Conservation (phyloP, 2,329 filamentous ascomycete species). For the Phialophora expanda region DNA sequence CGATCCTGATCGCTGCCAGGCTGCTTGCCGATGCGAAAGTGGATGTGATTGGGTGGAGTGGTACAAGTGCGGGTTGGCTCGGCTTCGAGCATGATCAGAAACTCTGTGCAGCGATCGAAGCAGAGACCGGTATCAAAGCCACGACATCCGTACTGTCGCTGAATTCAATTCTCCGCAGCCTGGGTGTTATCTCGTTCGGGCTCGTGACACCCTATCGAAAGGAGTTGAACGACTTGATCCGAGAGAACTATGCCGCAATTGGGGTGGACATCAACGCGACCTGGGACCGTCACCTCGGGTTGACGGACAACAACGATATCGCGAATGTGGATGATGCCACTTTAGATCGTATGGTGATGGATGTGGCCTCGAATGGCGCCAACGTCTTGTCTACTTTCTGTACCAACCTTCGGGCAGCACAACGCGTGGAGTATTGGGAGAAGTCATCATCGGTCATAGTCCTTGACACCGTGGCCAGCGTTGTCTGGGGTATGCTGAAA, state of each 20-base stretch:
- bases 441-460: slow-evolving; percentile 43
- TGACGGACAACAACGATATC: slow-evolving; percentile 49
- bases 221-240: slow-evolving; percentile 50
- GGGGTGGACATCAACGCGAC: slow-evolving; percentile 15
- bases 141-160: slow-evolving; percentile 52
- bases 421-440: slow-evolving; percentile 50
- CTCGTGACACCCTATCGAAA: slow-evolving; percentile 53
- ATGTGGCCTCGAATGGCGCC: slow-evolving; percentile 38
- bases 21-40: slow-evolving; percentile 48
- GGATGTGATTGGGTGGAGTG: slow-evolving; percentile 49
- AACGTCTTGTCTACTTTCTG: slow-evolving; percentile 51
- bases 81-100: slow-evolving; percentile 50
- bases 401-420: slow-evolving; percentile 52
- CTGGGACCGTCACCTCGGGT: slow-evolving; percentile 45
- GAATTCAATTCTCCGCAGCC: slow-evolving; percentile 44
- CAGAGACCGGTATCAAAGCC: slow-evolving; percentile 47
- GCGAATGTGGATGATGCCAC: slow-evolving; percentile 44
- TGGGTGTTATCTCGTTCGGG: slow-evolving; percentile 42
- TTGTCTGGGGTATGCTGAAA: slow-evolving; percentile 51
- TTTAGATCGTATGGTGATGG: slow-evolving; percentile 28
- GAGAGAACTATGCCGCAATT: slow-evolving; percentile 43
- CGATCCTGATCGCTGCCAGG: slow-evolving; percentile 44
- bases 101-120: slow-evolving; percentile 48
- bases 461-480: slow-evolving; percentile 52
- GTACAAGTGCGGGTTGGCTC: slow-evolving; percentile 48